Base-by-base conservation (phyloP, 306 rosid genomes). In the Leucaena leucocephala region DNA sequence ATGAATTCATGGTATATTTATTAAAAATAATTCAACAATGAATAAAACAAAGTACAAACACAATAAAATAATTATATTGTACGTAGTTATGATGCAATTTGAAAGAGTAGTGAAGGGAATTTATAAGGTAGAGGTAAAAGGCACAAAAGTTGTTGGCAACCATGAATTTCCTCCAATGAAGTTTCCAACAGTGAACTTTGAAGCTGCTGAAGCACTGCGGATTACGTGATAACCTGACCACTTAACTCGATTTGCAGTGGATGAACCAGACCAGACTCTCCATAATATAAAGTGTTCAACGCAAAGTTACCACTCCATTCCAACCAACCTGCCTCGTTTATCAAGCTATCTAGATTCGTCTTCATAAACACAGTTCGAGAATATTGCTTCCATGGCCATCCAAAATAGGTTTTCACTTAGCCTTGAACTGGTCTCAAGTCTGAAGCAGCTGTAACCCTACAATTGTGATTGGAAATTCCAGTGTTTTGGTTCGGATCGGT, bases 401-500 rank as follows among this genome's bases (percentile, higher is more conserved):
- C 91, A 19, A 88, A 19, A 62, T 79, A 88, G 5, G 89, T 86
- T 19, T 79, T 81, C 2, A 75, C 83, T 0, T 84, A 82, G 67
- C 73, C 74, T 1, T 71, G 76, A 49, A 50, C 76, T 50, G 83
- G 5, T 7, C 50, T 52, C 6, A 83, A 22, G 49, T 81, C 86
- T 0, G 86, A 83, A 21, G 86, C 85, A 22, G 88, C 86, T 2
- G 71, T 73, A 45, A 45, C 80, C 40, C 35, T 72, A 57, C 67
- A 64, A 42, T 84, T 82, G 35, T 86, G 88, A 74, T 87, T 87
- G 7, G 91, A 88, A 82, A 91, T 87, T 0, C 96, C 93, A 4
- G 93, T 88, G 80, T 91, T 91, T 54, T 88, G 95, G 58, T 88
- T 87, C 1, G 88, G 91, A 63, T 91, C 91, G 0, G 84, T 73